Base-by-base conservation (phyloP, 2,329 filamentous ascomycete genomes). In the Trichoderma koningiopsis region DNA sequence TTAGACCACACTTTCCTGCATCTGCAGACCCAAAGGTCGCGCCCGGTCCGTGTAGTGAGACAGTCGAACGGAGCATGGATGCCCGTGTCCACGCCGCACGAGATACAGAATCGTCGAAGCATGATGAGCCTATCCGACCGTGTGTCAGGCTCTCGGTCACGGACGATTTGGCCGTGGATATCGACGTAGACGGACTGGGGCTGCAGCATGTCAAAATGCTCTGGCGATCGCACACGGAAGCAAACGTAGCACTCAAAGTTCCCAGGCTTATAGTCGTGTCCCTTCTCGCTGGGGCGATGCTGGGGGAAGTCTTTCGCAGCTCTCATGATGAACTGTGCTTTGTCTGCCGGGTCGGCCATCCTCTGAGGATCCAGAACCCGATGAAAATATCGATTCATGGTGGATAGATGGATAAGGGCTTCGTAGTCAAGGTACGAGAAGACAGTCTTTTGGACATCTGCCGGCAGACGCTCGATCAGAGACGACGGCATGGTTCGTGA, bases 171-270 rank as follows among this genome's bases (percentile, higher is more conserved):
- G 29, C 78, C 78, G 14, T 72, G 71, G 35, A 68, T 63, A 71
- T 82, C 79, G 53, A 81, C 70, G 68, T 76, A 78, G 22, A 77
- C 76, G 16, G 74, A 74, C 49, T 76, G 74, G 4, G 76, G 75
- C 68, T 81, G 80, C 19, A 79, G 73, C 68, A 76, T 75, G 69
- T 82, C 80, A 71, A 82, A 82, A 69, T 79, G 75, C 52, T 79
- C 77, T 5, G 80, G 79, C 3, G 75, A 74, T 56, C 80, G 77
- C n/a, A 82, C 80, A 2, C 79, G 77, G 70, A 79, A 82, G 74
- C 81, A 82, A 31, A 81, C 74, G 72, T 82, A 82, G 72, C 80
- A 82, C 70, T 81, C 81, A 56, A 80, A 79, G 72, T 82, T 82
- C 19, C 81, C 80, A 0, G 80, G 80, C 62, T 77, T 75, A 70